phyloP scores from a whole-genome alignment of 257 asterid genomes.

The Solanum etuberosum region DNA sequence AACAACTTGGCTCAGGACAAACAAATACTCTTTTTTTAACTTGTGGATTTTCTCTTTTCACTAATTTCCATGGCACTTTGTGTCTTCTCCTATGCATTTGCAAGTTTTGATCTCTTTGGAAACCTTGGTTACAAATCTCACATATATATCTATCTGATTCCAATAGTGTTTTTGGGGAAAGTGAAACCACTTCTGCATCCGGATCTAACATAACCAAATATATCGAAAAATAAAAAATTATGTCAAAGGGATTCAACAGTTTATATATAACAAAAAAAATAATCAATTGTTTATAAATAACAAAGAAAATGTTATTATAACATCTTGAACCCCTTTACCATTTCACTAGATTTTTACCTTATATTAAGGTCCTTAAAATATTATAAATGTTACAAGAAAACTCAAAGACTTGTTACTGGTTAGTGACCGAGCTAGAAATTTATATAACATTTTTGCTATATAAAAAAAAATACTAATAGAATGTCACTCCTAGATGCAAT shows the following conservation, averaged over 20 bases:
- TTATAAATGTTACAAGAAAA: background rate
- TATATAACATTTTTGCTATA: background rate
- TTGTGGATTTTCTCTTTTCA: slow-evolving; percentile 35
- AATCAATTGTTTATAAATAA: background rate
- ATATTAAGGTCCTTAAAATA: background rate
- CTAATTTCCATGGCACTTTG: slow-evolving; percentile 13
- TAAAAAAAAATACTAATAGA: background rate
- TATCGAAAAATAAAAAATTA: background rate
- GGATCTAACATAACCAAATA: background rate
- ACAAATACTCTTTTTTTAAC: slow-evolving; percentile 57
- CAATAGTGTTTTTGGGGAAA: slow-evolving; percentile 13
- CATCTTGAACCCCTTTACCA: background rate
- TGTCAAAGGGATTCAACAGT: background rate
- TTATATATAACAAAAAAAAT: background rate
- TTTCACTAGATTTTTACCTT: background rate
- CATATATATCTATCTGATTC: slow-evolving; percentile 16
- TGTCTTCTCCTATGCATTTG: slow-evolving; percentile 21
- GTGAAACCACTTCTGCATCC: slow-evolving; percentile 13
- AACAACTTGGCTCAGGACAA: slow-evolving; percentile 67
- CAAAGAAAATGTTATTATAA: background rate
- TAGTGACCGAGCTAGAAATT: background rate
- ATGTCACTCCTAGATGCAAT: background rate
- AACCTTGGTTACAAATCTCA: slow-evolving; percentile 17
- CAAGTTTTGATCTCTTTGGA: slow-evolving; percentile 17
- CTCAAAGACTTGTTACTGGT: background rate